phyloP scores from a whole-genome alignment of 2,329 filamentous ascomycete genomes.

The Aspergillus jensenii region DNA sequence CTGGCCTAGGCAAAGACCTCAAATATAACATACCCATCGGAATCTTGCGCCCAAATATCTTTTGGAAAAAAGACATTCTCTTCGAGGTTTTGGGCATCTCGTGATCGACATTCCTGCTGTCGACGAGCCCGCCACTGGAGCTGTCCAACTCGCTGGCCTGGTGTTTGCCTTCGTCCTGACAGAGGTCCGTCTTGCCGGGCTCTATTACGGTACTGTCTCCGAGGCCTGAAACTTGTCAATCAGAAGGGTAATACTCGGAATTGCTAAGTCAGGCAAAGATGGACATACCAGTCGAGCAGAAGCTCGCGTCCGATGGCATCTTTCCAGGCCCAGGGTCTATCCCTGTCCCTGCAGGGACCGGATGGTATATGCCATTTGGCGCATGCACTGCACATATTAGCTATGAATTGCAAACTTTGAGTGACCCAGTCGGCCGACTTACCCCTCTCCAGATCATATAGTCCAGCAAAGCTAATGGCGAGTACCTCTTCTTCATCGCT shows the following conservation, averaged over 20 bases:
- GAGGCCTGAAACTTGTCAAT: constrained; percentile 7
- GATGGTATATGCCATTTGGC: constrained; percentile 24
- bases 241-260: background rate
- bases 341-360: constrained; percentile 8
- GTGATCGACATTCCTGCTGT: constrained; percentile 6
- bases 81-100: constrained; percentile 17
- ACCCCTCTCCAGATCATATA: constrained; percentile 32
- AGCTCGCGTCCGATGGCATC: constrained; percentile 13
- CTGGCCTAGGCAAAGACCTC: too few species aligned
- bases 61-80: constrained; percentile 25
- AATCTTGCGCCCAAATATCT: constrained; percentile 26
- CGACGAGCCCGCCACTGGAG: constrained; percentile 13
- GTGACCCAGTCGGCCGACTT: background rate
- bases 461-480: constrained; percentile 29
- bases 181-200: constrained; percentile 17
- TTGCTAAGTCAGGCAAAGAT: background rate
- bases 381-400: constrained; percentile 26
- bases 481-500: constrained; percentile 31
- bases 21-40: constrained; percentile 21
- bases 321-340: background rate
- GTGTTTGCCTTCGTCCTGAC: constrained; percentile 21
- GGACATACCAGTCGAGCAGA: constrained; percentile 18
- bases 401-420: background rate
- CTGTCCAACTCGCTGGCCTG: constrained; percentile 7
- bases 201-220: constrained; percentile 9